Evolutionary conservation across 148 eudicot genomes (phyloP), one percentile per base, ranked within the genome.

Genomic region (Chenopodium berlandieri): DNA sequence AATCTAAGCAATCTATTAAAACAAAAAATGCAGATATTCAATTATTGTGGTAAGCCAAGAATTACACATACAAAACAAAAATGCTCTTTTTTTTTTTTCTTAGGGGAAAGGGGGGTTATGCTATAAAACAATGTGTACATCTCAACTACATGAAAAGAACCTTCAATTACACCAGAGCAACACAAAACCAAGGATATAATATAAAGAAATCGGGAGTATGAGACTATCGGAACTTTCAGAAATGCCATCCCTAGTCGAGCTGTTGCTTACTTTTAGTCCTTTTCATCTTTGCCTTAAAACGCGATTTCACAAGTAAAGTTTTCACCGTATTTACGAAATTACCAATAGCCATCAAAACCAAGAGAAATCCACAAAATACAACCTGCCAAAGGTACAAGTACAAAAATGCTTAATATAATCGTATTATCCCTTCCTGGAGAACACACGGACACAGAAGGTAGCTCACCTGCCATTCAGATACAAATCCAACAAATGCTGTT

Each of bases 261-360:
- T 83, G 86, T 30, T 81, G 85, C 84, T 82, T 88, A 76, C 87
- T 88, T 83, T 88, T 88, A 76, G 80, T 86, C 83, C 79, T 83
- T 60, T 88, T 88, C 90, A 88, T 88, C 85, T 88, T 88, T 32
- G 90, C 90, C 73, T 88, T 88, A 56, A 88, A 88, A 44, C 89
- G 86, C 11, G 86, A 88, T 75, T 88, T 88, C 27, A 76, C 89
- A 74, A 88, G 78, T 73, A 88, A 76, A 6, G 90, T 86, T 81
- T 88, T 83, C 77, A 88, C 84, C 0, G 90, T 88, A 65, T 88
- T 86, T 71, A 73, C 50, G 13, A 88, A 88, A 79, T 88, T 88
- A 19, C 89, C 90, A 34, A 84, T 82, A 2, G 90, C 90, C 90
- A 88, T 88, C 75, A 86, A 40, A 40, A 88, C 81, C 63, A 88